phyloP scores from a whole-genome alignment of 345 rosid species.

The Barbarea vulgaris region DNA sequence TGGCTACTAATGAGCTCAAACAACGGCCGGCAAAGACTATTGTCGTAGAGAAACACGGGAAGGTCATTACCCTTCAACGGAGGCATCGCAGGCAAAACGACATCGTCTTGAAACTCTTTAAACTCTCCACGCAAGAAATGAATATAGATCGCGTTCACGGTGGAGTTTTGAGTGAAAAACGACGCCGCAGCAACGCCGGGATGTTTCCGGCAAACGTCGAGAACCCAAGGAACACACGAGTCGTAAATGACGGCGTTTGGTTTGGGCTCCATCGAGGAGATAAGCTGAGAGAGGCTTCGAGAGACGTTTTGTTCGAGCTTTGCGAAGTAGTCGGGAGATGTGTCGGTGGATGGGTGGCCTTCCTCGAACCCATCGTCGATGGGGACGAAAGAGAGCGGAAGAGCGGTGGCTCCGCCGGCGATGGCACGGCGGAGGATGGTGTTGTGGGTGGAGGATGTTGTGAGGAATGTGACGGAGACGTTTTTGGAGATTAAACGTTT shows the following conservation, averaged over 20 bases:
- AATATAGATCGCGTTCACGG: slow-evolving; percentile 44
- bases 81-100: slow-evolving; percentile 47
- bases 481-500: slow-evolving; percentile 57
- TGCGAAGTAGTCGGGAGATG: slow-evolving; percentile 16
- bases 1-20: slow-evolving; percentile 28
- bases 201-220: slow-evolving; percentile 32
- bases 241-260: slow-evolving; percentile 51
- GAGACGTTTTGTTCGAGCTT: slow-evolving; percentile 35
- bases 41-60: slow-evolving; percentile 48
- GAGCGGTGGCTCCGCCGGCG: slow-evolving; percentile 37
- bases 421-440: slow-evolving; percentile 35
- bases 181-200: slow-evolving; percentile 45
- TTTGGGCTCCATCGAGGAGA: slow-evolving; percentile 40
- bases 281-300: slow-evolving; percentile 36
- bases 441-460: slow-evolving; percentile 43
- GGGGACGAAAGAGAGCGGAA: slow-evolving; percentile 36
- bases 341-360: slow-evolving; percentile 20
- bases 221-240: slow-evolving; percentile 44
- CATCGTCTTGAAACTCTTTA: slow-evolving; percentile 35
- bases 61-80: slow-evolving; percentile 44
- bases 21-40: slow-evolving; percentile 24
- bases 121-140: slow-evolving; percentile 40
- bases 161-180: slow-evolving; percentile 54
- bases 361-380: slow-evolving; percentile 42
- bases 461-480: slow-evolving; percentile 48